Evolutionary conservation across 371 early-diverging fungal species (phyloP).

Genomic region (Apophysomyces variabilis): DNA sequence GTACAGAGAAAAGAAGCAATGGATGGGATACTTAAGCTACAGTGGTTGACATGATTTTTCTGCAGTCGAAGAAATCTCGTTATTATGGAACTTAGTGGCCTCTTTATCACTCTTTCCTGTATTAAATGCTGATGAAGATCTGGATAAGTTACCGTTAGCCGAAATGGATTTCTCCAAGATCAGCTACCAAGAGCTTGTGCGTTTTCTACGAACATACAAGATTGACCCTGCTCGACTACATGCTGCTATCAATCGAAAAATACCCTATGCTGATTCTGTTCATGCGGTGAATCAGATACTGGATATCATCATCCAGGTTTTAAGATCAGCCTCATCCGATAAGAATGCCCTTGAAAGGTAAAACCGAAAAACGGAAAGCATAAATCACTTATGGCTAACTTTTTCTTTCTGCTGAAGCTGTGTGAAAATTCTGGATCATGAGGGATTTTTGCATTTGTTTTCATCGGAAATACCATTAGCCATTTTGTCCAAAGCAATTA

Average conservation of each 20-base stretch:
- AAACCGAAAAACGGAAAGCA: not conserved
- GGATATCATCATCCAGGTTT: not conserved
- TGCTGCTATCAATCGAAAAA: not conserved
- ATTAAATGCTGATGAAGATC: not conserved
- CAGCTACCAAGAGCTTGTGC: not conserved
- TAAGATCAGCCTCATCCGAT: not conserved
- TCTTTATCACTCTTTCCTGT: not conserved
- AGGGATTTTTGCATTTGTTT: slow-evolving; percentile 1
- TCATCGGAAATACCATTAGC: not conserved
- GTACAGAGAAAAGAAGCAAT: not conserved
- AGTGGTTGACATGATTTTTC: not conserved
- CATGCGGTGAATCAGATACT: not conserved
- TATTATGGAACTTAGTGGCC: not conserved
- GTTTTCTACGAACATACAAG: not conserved
- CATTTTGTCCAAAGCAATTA: not conserved
- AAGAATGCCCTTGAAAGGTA: slow-evolving; percentile 2
- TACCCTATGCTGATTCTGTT: not conserved
- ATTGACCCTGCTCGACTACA: not conserved
- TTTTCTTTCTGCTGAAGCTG: not conserved
- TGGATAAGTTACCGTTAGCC: slow-evolving; percentile 1
- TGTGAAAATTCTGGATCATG: not conserved
- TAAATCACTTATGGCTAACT: too few species aligned
- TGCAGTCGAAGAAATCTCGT: slow-evolving; percentile 3
- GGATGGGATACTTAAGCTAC: too few species aligned
- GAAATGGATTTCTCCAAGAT: not conserved